Evolutionary conservation across 176 grass and related monocot species (phyloP), one percentile per base, ranked within the genome.

Genomic region (Oryza longistaminata): DNA sequence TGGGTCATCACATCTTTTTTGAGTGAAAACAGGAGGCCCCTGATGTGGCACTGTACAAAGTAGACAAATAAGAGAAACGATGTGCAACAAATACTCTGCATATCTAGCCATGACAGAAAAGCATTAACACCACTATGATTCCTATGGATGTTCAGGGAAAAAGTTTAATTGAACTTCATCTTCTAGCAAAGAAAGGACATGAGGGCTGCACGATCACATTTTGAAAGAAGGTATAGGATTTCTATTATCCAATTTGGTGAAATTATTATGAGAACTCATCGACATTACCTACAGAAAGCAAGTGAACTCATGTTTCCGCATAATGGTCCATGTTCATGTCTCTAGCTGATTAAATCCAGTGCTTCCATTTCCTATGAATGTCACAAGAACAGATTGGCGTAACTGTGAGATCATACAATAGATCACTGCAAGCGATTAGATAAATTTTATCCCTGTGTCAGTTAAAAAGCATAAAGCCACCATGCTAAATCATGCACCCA

Each of bases 401-500:
- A 81, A 53, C 42, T 2, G 44, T 42, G 25, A 50, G 64, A 81
- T 64, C 37, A 64, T 37, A 43, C 27, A 49, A 6, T 16, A 34
- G 7, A 44, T 4, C 19, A 25, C 24, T 66, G 40, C 15, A 72
- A 71, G 43, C 42, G 73, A 83, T 82, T 71, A 37, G 35, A 37
- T 37, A 76, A 12, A 4, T 53, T 9, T 68, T 65, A 53, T 19
- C 50, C 22, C 24, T 66, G 13, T 26, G 37, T 64, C 43, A 71
- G 21, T n/a, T 7, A 16, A 52, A 52, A 77, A 44, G 12, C 17
- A 25, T 24, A 73, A n/a, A 85, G 10, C 13, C 9, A 71, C 65
- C 19, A 50, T 44, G 60, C 21, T 81, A 90, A 85, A 82, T 37
- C 25, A 78, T 82, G 66, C 33, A 22, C 39, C 70, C 21, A 49